These are phyloP conservation scores for Inga laurina DNA, from an alignment of 306 rosid species.

Conservation along the genomic window DNA sequence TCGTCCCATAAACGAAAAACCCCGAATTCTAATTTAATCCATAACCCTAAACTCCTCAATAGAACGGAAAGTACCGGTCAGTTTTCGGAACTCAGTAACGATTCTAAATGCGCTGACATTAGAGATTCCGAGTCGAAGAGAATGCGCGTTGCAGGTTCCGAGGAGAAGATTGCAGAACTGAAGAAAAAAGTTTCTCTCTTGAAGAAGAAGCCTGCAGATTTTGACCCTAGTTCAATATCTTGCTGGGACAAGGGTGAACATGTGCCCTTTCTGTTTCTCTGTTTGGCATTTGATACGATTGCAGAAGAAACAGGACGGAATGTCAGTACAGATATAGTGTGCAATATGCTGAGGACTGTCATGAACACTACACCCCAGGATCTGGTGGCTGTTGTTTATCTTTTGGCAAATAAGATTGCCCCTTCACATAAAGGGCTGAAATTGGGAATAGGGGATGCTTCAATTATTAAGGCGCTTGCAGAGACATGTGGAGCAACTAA, in stretches of 20 bases:
- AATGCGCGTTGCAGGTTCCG: slow-evolving; percentile 17
- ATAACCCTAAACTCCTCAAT: no score
- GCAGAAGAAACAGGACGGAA: slow-evolving; percentile 59
- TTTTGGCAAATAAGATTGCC: slow-evolving; percentile 64
- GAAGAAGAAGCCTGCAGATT: slow-evolving; percentile 64
- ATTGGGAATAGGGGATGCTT: slow-evolving; percentile 85
- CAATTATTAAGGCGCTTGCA: slow-evolving; percentile 79
- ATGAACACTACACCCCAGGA: slow-evolving; percentile 70
- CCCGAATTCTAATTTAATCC: no score
- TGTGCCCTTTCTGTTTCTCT: slow-evolving; percentile 66
- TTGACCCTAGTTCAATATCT: slow-evolving; percentile 50
- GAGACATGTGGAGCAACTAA: slow-evolving; percentile 79
- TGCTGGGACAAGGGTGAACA: slow-evolving; percentile 69
- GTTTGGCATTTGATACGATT: slow-evolving; percentile 63
- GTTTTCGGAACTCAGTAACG: no score
- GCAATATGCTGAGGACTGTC: slow-evolving; percentile 79
- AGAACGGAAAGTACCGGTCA: no score
- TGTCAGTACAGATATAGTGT: slow-evolving; percentile 71
- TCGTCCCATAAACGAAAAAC: no score
- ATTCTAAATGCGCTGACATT: no score
- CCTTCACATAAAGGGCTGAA: slow-evolving; percentile 76
- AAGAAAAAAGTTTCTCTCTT: slow-evolving; percentile 46
- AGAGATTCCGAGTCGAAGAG: slow-evolving; percentile 19
- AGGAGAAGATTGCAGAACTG: slow-evolving; percentile 47
- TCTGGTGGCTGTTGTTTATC: slow-evolving; percentile 61